A percentile compares a stretch with the other conserved stretches of the same genome.
Evolutionary conservation across 352 stramenopile species (phyloP).

Genomic region (Pythium dissimile): DNA sequence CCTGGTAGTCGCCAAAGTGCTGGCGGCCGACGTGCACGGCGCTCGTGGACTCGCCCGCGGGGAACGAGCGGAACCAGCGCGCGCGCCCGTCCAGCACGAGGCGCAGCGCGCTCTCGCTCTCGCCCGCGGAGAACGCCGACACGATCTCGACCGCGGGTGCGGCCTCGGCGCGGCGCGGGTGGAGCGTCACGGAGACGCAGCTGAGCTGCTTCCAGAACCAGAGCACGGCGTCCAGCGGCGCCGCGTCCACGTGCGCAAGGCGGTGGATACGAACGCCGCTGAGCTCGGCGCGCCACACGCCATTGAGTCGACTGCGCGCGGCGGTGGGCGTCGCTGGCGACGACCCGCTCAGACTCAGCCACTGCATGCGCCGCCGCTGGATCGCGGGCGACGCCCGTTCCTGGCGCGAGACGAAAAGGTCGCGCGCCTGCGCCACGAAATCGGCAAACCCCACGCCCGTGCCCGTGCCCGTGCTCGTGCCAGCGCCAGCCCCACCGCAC

Average conservation of each 20-base stretch:
- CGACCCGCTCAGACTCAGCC: neutral
- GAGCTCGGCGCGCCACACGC: neutral
- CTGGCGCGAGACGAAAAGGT: neutral
- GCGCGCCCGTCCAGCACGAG: neutral
- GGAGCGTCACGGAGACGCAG: neutral
- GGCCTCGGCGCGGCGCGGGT: neutral
- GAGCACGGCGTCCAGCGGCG: slow-evolving; percentile 2
- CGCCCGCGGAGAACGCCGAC: neutral
- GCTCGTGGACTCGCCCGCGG: neutral
- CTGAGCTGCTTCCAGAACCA: slow-evolving; percentile 10
- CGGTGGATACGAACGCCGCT: neutral
- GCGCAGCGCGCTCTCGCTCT: neutral
- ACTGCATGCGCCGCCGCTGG: neutral
- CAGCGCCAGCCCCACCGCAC: neutral
- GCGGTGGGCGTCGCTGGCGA: neutral
- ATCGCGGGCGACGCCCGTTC: neutral
- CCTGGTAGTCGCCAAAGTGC: slow-evolving; percentile 6
- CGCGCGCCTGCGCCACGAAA: slow-evolving; percentile 5
- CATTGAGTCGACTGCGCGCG: neutral
- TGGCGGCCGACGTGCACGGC: neutral
- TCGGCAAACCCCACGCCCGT: neutral
- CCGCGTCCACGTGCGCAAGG: neutral
- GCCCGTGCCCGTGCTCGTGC: neutral
- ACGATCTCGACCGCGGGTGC: neutral
- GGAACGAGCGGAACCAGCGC: slow-evolving; percentile 2